phyloP scores from a whole-genome alignment of 768 basidiomycete genomes.

The Butyriboletus loyo region DNA sequence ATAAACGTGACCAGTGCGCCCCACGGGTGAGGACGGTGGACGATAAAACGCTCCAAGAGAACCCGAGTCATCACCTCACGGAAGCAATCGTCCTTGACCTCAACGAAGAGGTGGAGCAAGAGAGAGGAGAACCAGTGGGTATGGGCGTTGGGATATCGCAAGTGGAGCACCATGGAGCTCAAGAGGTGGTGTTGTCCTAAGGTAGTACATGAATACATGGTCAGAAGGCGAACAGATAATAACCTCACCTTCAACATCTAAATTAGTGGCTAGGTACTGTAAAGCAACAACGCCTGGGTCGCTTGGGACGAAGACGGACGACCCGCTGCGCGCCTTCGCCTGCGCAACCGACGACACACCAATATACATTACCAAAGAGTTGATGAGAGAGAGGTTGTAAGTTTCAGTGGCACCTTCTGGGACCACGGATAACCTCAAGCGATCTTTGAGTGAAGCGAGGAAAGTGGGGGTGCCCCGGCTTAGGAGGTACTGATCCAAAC shows the following conservation, averaged over 20 bases:
- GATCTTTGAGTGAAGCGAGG: constrained; percentile 76
- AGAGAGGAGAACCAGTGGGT: constrained; percentile 97
- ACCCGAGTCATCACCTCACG: constrained; percentile 85
- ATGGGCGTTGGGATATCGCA: constrained; percentile 97
- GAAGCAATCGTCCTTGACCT: constrained; percentile 74
- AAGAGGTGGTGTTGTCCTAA: constrained; percentile 93
- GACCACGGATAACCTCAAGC: constrained; percentile 52
- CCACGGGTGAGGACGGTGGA: constrained; percentile 95
- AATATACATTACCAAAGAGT: constrained; percentile 93
- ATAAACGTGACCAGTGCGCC: constrained; percentile 92
- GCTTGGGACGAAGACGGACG: constrained; percentile 73
- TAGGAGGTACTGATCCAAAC: constrained; percentile 84
- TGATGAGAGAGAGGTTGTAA: constrained; percentile 89
- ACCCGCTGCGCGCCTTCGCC: constrained; percentile 80
- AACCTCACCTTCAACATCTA: constrained; percentile 85
- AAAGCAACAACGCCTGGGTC: constrained; percentile 85
- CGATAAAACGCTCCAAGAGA: constrained; percentile 89
- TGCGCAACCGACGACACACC: constrained; percentile 92
- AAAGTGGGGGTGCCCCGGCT: constrained; percentile 69
- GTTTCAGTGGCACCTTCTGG: constrained; percentile 49
- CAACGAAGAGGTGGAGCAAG: constrained; percentile 81
- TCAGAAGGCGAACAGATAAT: neutral
- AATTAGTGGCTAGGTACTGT: constrained; percentile 75
- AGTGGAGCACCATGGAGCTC: constrained; percentile 88
- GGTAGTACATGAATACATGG: neutral